Percentiles rank a stretch among this genome's conserved stretches.
Conservation (phyloP, 106 monocot species). For the Dendrobium huoshanense region DNA sequence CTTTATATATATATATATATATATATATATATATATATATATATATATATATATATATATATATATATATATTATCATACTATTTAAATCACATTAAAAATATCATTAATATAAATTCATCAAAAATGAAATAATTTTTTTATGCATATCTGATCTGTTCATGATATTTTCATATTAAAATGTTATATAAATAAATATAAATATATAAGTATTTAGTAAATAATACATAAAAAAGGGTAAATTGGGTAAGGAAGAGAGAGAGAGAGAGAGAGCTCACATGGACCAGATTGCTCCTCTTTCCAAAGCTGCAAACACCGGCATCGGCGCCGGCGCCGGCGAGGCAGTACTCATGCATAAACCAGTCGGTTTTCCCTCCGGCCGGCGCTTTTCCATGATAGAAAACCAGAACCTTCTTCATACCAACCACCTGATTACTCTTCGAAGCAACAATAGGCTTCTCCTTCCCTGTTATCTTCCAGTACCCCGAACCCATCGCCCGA, state of each 20-base stretch:
- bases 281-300: conserved; percentile 13
- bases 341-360: conserved; percentile 93
- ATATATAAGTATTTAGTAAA: no score
- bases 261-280: neutral
- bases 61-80: no score
- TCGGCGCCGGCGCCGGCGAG: conserved; percentile 21
- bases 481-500: conserved; percentile 48
- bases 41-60: no score
- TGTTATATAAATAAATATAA: no score
- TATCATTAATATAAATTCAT: no score
- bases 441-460: conserved; percentile 39
- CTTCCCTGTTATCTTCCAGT: conserved; percentile 89
- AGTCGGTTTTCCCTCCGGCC: conserved; percentile 46
- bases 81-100: no score
- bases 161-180: no score
- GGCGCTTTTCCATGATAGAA: conserved; percentile 66
- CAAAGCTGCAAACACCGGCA: neutral
- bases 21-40: no score
- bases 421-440: conserved; percentile 36
- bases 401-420: conserved; percentile 76
- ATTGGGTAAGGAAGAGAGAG: neutral
- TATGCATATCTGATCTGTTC: no score
- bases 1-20: no score
- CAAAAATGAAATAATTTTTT: no score
- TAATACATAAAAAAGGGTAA: no score